Evolutionary conservation across 192 early-diverging fungal species (phyloP), one percentile per base, ranked within the genome.

Genomic region (Backusella parvicylindrica): DNA sequence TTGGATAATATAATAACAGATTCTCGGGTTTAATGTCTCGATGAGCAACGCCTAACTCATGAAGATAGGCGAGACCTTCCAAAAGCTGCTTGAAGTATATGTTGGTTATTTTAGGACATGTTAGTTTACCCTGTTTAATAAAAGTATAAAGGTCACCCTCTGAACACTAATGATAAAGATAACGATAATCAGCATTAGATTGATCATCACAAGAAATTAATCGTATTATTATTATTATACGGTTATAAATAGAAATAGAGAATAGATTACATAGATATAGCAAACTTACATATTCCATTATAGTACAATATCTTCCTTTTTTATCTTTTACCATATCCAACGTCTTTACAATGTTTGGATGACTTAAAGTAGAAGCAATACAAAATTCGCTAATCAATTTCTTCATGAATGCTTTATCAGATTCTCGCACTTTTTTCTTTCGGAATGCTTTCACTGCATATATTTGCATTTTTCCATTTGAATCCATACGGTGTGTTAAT

Each of bases 11-110:
- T 65, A 99, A 83, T 15, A 99, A 83, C 64, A 98, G 75, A 84
- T 99, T 99, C 81, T 99, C 90, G 13, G 92, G 89, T 76, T 92
- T 92, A 75, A 92, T 88, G 67, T 94, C 91, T 73, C 91, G 89
- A 85, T 99, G 98, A 66, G 95, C 95, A n/a, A 99, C 98, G 73
- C 98, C 98, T 83, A 94, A 89, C 5, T 86, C 93, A 78, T 99
- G 97, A 63, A 99, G 79, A 76, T 98, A 95, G 8, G 88, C 82
- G 13, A 99, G 88, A 43, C 96, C 96, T 28, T 89, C 77, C 50
- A 96, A 86, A 43, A 98, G 88, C 76, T 99, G 97, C 76, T 92
- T 94, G 83, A 97, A 97, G 84, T 91, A 95, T 84, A 95, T 97
- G 77, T 96, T 87, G 73, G 94, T 85, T 78, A 96, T 94, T 81